A percentile compares a stretch with the other conserved stretches of the same genome.
These are phyloP conservation scores for Eucalyptus cloeziana DNA, from an alignment of 345 rosid species.

Conservation along the genomic window DNA sequence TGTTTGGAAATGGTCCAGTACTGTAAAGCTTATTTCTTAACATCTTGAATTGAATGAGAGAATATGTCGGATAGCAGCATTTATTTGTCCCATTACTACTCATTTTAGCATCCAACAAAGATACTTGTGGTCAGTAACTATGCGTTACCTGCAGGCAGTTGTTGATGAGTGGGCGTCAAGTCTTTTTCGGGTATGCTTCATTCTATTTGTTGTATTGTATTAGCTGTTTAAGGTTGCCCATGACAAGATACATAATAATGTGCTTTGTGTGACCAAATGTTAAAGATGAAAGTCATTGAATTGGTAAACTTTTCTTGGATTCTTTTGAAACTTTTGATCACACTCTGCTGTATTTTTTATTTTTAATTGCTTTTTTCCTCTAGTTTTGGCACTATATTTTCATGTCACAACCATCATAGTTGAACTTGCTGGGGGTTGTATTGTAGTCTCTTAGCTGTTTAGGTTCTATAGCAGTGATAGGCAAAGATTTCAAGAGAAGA, in stretches of 20 bases:
- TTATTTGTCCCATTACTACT: background rate
- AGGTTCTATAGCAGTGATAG: background rate
- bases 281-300: background rate
- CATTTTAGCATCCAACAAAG: slow-evolving; percentile 1
- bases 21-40: background rate
- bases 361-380: background rate
- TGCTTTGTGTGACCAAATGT: background rate
- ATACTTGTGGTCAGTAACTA: background rate
- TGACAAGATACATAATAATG: background rate
- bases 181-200: slow-evolving; percentile 63
- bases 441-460: background rate
- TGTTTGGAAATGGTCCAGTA: background rate
- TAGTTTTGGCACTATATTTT: background rate
- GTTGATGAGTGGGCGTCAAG: slow-evolving; percentile 97
- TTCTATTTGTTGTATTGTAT: background rate
- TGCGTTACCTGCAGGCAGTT: slow-evolving; percentile 55
- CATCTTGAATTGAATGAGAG: background rate
- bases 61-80: background rate
- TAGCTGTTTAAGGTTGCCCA: background rate
- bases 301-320: background rate
- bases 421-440: background rate
- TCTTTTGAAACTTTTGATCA: background rate
- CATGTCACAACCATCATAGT: background rate
- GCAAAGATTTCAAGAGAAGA: background rate
- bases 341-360: background rate